Base-by-base conservation (phyloP, 495 filamentous ascomycete genomes). In the Aspergillus leporis region DNA sequence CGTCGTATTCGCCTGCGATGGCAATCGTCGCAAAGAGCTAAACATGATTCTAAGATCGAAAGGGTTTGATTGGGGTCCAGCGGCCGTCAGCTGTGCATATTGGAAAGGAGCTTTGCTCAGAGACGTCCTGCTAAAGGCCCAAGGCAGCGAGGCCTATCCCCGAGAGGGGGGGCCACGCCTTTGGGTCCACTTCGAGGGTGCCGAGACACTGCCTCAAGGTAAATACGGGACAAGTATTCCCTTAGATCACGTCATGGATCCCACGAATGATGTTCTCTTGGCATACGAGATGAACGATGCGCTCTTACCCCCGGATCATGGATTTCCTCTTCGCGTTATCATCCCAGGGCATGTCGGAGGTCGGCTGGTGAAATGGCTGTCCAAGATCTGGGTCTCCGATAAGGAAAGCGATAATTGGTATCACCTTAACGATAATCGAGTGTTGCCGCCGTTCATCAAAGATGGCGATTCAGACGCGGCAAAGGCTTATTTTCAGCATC, bases 1-100 rank as follows among this genome's bases (percentile, higher is more conserved):
- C 0, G 81, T 81, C 0, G 74, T 79, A 8, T 60, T 88, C 14
- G 83, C 85, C 32, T 89, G 86, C 65, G 81, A 81, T 38, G 86
- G 86, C 4, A 88, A 86, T 66, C 74, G 86, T 5, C 71, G 86
- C 0, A 80, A 77, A 32, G 81, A 88, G 63, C 85, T 88, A 79
- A 87, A 78, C 28, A 68, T 72, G 40, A 70, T 80, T 19, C 79
- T 74, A 10, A 74, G 76, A 18, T 82, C 83, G 6, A 84, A 81
- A 28, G 86, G 85, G 0, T 68, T 88, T 45, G 81, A 86, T 56
- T 88, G 82, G 81, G 77, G 73, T 0, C 78, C 81, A 4, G 85
- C 82, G 0, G 86, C 83, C 16, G 84, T 85, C 28, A 75, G 79
- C 46, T 85, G 81, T 57, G 83, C 85, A 5, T 79, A 80, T 50